Base-by-base conservation (phyloP, 176 grass and related monocot genomes). In the Triticum dicoccoides region DNA sequence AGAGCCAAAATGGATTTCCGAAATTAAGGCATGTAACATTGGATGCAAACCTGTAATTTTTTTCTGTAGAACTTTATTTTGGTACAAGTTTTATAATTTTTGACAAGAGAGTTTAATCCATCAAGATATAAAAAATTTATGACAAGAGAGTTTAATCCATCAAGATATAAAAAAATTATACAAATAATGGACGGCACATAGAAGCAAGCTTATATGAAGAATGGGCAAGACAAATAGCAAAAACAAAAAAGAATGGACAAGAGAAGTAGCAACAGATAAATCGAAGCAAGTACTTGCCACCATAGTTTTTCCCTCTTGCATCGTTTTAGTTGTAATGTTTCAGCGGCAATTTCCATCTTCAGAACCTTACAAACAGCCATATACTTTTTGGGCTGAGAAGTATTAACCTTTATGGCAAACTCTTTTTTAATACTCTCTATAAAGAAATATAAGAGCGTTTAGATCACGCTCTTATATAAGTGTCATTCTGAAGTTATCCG, bases 41-140 rank as follows among this genome's bases (percentile, higher is more conserved):
- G 38, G 75, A 73, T 65, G 29, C 82, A 77, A 82, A 95, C 89
- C 95, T 98, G 91, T 49, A 93, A 90, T 68, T 72, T 95, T 95
- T 98, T 95, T 80, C 91, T 95, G 76, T 90, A 92, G 24, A 95
- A 86, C 86, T 98, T 98, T 87, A 98, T 87, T 68, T 62, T 95
- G 13, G 13, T 54, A 54, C 15, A 54, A 18, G 51, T 54, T 18
- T 6, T 7, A 54, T 54, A 54, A 18, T 54, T 54, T 54, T 54
- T 18, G 15, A 54, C 51, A 54, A 54, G 15, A 54, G 5, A 54
- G 51, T 54, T 54, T 2, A 54, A 2, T 54, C 51, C 51, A 54
- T 54, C 51, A 54, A 54, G 14, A 54, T 54, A 54, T 54, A 5
- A 54, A 54, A 54, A 54, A 2, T 0, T 2, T 18, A 54, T 54